A percentile compares a stretch with the other conserved stretches of the same genome.
Evolutionary conservation across 2,329 filamentous ascomycete genomes (phyloP).

Genomic region (Arthrobotrys conoides): DNA sequence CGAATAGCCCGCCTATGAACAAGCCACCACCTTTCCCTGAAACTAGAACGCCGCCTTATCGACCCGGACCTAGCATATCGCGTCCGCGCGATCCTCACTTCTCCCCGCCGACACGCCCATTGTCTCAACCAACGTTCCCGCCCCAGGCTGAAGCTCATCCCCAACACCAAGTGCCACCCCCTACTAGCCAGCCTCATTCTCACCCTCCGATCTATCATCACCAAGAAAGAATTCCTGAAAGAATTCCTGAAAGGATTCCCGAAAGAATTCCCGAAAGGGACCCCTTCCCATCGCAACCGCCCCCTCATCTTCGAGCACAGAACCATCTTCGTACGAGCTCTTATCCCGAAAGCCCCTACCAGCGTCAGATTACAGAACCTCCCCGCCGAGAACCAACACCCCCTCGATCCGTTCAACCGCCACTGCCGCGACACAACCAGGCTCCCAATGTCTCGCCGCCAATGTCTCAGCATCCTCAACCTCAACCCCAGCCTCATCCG

Average conservation of each 20-base stretch:
- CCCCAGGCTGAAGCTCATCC: slow-evolving; percentile 35
- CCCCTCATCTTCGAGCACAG: slow-evolving; percentile 45
- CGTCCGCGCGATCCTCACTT: slow-evolving; percentile 52
- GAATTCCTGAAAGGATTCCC: too few species aligned
- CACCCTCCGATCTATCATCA: slow-evolving; percentile 29
- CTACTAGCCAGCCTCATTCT: slow-evolving; percentile 26
- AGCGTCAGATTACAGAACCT: slow-evolving; percentile 46
- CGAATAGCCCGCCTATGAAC: slow-evolving; percentile 51
- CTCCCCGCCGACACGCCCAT: slow-evolving; percentile 50
- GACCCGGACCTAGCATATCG: slow-evolving; percentile 40
- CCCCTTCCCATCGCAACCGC: slow-evolving; percentile 41
- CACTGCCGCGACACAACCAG: slow-evolving; percentile 23
- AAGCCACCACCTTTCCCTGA: slow-evolving; percentile 45
- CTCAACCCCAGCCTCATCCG: slow-evolving; percentile 47
- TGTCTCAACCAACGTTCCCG: slow-evolving; percentile 54
- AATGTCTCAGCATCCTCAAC: slow-evolving; percentile 26
- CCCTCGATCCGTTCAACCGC: slow-evolving; percentile 31
- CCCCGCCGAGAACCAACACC: slow-evolving; percentile 51
- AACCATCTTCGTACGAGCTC: slow-evolving; percentile 53
- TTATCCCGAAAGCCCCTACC: slow-evolving; percentile 51
- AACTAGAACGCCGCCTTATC: slow-evolving; percentile 54
- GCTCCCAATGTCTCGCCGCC: slow-evolving; percentile 42
- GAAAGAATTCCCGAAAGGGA: slow-evolving; percentile 47
- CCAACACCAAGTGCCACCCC: slow-evolving; percentile 17
- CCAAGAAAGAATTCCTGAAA: slow-evolving; percentile 26